Evolutionary conservation across 495 filamentous ascomycete genomes (phyloP).

Genomic region (Aspergillus carlsbadensis): DNA sequence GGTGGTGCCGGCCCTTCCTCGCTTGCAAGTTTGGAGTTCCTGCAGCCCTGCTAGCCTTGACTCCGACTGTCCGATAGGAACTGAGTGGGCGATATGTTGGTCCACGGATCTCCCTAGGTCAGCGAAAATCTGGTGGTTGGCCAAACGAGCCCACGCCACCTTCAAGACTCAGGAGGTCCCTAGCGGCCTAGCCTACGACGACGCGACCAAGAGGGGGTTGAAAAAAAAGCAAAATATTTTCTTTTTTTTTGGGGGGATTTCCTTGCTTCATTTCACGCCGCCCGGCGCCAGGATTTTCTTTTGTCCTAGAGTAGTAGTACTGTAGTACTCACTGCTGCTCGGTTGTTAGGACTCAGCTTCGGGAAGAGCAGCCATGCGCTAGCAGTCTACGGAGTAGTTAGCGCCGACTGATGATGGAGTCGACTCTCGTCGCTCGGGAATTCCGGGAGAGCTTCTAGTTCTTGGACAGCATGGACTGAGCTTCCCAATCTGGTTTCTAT

Average conservation of each 20-base stretch:
- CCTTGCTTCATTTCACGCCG: not conserved
- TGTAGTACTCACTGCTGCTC: not conserved
- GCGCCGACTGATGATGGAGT: not conserved
- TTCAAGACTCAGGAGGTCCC: no score
- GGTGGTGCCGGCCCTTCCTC: not conserved
- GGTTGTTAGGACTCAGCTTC: constrained; percentile 17
- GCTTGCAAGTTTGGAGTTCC: not conserved
- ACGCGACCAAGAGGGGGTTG: not conserved
- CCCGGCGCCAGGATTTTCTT: not conserved
- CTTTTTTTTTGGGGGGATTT: not conserved
- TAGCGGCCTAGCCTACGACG: not conserved
- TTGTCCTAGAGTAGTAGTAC: no score
- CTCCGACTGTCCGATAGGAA: not conserved
- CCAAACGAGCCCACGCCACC: not conserved
- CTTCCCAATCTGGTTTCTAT: no score
- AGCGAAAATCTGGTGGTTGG: not conserved
- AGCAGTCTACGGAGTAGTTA: not conserved
- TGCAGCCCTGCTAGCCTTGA: constrained; percentile 3
- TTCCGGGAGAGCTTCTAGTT: not conserved
- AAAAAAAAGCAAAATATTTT: not conserved
- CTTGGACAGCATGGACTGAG: not conserved
- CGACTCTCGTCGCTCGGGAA: no score
- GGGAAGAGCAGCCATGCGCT: constrained; percentile 11
- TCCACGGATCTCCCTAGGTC: constrained; percentile 2
- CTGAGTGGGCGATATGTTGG: not conserved